phyloP scores from a whole-genome alignment of 169 alveolate genomes.

The Plasmodium chabaudi region DNA sequence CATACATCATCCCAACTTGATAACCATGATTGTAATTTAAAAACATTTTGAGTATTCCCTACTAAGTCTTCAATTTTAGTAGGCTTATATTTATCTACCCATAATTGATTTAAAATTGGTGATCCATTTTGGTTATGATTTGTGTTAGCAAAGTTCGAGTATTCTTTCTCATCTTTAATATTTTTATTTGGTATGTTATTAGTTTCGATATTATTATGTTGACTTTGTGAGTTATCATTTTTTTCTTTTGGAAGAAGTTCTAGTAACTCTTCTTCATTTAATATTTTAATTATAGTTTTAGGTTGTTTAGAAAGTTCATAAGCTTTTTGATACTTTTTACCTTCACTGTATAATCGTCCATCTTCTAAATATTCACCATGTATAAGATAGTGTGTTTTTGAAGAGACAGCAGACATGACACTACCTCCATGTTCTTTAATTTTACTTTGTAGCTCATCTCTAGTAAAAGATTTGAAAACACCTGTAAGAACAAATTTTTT shows the following conservation, averaged over 20 bases:
- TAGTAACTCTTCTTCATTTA: slow-evolving; percentile 87
- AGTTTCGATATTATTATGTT: neutral
- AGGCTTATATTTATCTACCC: slow-evolving; percentile 97
- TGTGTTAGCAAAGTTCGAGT: neutral
- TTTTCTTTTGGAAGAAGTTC: slow-evolving; percentile 78
- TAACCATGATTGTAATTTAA: slow-evolving; percentile 94
- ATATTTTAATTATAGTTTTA: slow-evolving; percentile 78
- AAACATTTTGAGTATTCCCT: slow-evolving; percentile 92
- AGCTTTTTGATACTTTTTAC: slow-evolving; percentile 93
- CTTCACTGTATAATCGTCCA: slow-evolving; percentile 93
- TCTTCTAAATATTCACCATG: slow-evolving; percentile 95
- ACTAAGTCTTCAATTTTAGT: slow-evolving; percentile 89
- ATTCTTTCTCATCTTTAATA: neutral
- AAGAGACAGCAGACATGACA: slow-evolving; percentile 92
- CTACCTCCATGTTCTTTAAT: slow-evolving; percentile 93
- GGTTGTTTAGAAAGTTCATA: slow-evolving; percentile 75
- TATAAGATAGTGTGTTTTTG: slow-evolving; percentile 91
- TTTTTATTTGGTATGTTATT: neutral
- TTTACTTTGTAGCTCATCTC: slow-evolving; percentile 85
- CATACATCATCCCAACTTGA: slow-evolving; percentile 95
- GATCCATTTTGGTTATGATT: neutral
- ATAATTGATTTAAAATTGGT: slow-evolving; percentile 77
- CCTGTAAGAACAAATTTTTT: slow-evolving; percentile 93
- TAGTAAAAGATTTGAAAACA: slow-evolving; percentile 83
- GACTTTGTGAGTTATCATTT: slow-evolving; percentile 3